Evolutionary conservation across 1,284 basidiomycete genomes (phyloP).

Genomic region (Ceratobasidium sp.): DNA sequence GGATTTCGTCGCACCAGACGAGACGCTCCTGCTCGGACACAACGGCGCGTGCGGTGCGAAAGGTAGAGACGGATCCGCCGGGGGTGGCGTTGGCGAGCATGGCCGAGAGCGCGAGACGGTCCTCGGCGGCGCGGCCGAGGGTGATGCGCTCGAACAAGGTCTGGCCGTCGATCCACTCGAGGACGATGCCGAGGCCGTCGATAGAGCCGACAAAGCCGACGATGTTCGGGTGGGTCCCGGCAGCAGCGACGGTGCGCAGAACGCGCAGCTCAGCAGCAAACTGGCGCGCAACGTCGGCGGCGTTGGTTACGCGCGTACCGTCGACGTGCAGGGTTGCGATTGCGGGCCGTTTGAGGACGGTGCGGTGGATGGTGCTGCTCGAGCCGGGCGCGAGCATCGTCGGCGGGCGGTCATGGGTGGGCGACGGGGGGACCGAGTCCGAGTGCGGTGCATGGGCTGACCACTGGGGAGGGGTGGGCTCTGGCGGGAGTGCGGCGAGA

Average conservation of each 20-base stretch:
- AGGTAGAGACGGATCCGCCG: constrained; percentile 32
- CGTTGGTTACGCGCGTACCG: constrained; percentile 47
- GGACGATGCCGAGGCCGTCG: constrained; percentile 87
- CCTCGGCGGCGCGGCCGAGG: constrained; percentile 39
- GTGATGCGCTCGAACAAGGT: constrained; percentile 69
- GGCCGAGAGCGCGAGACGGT: constrained; percentile 35
- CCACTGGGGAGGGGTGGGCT: neutral
- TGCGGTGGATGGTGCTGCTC: constrained; percentile 47
- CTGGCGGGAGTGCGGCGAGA: constrained; percentile 28
- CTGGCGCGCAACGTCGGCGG: constrained; percentile 74
- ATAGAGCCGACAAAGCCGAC: constrained; percentile 82
- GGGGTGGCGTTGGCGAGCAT: constrained; percentile 27
- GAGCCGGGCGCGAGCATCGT: constrained; percentile 43
- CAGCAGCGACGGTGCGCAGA: constrained; percentile 70
- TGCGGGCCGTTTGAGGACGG: constrained; percentile 47
- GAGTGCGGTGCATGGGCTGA: constrained; percentile 17
- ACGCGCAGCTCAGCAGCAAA: constrained; percentile 85
- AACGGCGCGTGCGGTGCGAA: constrained; percentile 34
- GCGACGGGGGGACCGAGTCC: constrained; percentile 31
- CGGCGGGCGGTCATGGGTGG: constrained; percentile 4
- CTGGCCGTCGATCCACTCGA: constrained; percentile 81
- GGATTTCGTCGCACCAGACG: constrained; percentile 76
- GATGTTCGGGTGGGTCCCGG: constrained; percentile 74
- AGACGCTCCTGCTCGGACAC: constrained; percentile 64
- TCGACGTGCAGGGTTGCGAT: constrained; percentile 47